phyloP scores from a whole-genome alignment of 2,329 filamentous ascomycete genomes.

The Verticillium dahliae region DNA sequence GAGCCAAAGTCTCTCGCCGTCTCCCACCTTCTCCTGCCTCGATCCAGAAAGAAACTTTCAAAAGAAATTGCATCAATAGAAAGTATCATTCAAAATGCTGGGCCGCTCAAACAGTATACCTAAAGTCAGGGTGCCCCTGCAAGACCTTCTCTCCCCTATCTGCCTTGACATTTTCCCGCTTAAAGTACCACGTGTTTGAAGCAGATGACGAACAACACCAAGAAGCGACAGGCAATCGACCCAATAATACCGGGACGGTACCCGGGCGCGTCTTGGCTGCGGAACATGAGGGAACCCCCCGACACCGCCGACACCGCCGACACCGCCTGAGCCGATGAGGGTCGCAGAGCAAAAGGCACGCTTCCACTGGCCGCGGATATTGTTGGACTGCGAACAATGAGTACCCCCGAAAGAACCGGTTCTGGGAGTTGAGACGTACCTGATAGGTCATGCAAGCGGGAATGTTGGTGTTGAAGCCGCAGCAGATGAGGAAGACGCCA shows the following conservation, averaged over 20 bases:
- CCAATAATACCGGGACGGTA: constrained; percentile 2
- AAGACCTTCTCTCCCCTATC: constrained; percentile 3
- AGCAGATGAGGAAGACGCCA: constrained; percentile 50
- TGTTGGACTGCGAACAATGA: constrained; percentile 8
- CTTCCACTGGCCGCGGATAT: constrained; percentile 12
- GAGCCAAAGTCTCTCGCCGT: too few relatives aligned
- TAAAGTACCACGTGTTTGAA: constrained; percentile 5
- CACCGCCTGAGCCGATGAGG: constrained; percentile 8
- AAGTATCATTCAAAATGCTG: background rate
- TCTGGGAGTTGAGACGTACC: background rate
- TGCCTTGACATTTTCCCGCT: constrained; percentile 4
- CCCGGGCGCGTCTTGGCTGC: background rate
- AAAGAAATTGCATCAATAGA: too few relatives aligned
- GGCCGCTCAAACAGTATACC: constrained; percentile 4
- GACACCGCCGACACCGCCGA: constrained; percentile 11
- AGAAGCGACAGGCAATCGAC: constrained; percentile 1
- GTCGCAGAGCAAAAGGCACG: constrained; percentile 10
- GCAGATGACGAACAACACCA: background rate
- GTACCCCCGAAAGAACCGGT: background rate
- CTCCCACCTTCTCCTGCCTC: too few relatives aligned
- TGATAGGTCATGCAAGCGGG: constrained; percentile 4
- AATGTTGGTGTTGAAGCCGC: constrained; percentile 6
- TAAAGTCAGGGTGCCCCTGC: constrained; percentile 5
- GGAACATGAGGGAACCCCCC: constrained; percentile 11
- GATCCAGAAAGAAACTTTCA: too few relatives aligned